Evolutionary conservation across 192 early-diverging fungal species (phyloP).

Genomic region (Allomyces macrogynus): DNA sequence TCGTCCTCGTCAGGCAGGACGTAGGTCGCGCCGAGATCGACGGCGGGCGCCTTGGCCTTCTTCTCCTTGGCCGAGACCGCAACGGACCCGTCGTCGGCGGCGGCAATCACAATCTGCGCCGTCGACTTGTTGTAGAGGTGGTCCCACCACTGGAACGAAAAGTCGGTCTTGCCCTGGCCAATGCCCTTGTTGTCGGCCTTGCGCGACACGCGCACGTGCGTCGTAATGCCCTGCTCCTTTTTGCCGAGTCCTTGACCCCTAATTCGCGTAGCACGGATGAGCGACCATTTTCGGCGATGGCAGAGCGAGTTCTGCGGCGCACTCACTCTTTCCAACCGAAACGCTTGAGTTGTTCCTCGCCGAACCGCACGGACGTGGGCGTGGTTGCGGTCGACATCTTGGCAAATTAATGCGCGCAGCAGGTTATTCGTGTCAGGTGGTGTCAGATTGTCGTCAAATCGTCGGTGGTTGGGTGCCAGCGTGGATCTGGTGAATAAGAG

Average conservation of each 20-base stretch:
- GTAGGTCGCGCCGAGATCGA: constrained; percentile 23
- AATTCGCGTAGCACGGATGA: not conserved
- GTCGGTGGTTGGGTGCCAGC: too few relatives aligned
- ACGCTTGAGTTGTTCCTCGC: not conserved
- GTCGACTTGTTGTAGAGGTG: constrained; percentile 81
- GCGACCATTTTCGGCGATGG: not conserved
- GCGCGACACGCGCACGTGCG: constrained; percentile 55
- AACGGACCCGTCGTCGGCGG: constrained; percentile 2
- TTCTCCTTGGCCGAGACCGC: constrained; percentile 17
- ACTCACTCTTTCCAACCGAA: not conserved
- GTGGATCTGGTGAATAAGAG: too few relatives aligned
- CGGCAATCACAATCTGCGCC: constrained; percentile 12
- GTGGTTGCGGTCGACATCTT: not conserved
- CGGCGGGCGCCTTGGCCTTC: constrained; percentile 30
- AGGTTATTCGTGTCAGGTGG: too few relatives aligned
- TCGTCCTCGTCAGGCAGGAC: constrained; percentile 12
- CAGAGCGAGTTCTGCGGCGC: not conserved
- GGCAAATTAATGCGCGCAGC: too few relatives aligned
- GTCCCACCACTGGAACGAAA: constrained; percentile 85
- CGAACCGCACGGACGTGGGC: not conserved
- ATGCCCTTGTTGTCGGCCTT: constrained; percentile 75
- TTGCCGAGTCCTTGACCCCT: constrained; percentile 57
- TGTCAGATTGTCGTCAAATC: too few relatives aligned
- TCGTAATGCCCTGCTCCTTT: constrained; percentile 54
- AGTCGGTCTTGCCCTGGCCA: constrained; percentile 36